Evolutionary conservation across 768 basidiomycete genomes (phyloP), one percentile per base, ranked within the genome.

Genomic region (Pulveroboletus sp.): DNA sequence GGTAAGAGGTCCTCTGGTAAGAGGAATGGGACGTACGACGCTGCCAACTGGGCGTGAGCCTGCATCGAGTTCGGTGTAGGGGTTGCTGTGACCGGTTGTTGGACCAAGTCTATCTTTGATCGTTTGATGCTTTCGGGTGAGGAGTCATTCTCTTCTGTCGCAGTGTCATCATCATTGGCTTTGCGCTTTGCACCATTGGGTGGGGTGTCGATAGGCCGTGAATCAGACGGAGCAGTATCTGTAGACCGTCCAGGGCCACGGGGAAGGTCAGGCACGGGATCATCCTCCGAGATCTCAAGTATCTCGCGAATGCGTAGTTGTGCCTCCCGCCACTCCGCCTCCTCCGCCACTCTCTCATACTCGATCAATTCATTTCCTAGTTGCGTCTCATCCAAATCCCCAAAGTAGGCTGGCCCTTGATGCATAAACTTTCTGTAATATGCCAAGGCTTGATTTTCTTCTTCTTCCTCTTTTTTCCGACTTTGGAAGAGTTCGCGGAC

Each of bases 401-500:
- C 93, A 66, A 87, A 97, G 65, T 99, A 98, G 0, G 79, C 77
- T 1, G 89, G 89, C 0, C 87, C 89, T 62, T 92, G 90, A 57
- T 86, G 82, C 71, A 83, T 80, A 64, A 93, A 97, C 67, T 89
- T 91, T 69, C 89, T 89, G 70, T 91, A 93, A 62, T 78, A 87
- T 0, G 78, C 76, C 17, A 84, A 69, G 0, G 83, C 79, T 54
- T 81, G 81, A 55, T 83, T 90, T 68, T 96, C 93, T 65, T 96
- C 94, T 31, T 90, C 87, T 40, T 89, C 90, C 44, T 93, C 89
- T 59, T 83, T 80, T 69, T 92, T 88, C 39, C 84, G 80, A 66
- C 84, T 83, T 64, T 86, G 76, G 63, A 97, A 98, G n/a, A 99
- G 79, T 68, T 98, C 95, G 50, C 86, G 84, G 10, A 97, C 92